Evolutionary conservation across 805 yeast genomes (phyloP).

Genomic region (Kluyveromyces wickerhamii): DNA sequence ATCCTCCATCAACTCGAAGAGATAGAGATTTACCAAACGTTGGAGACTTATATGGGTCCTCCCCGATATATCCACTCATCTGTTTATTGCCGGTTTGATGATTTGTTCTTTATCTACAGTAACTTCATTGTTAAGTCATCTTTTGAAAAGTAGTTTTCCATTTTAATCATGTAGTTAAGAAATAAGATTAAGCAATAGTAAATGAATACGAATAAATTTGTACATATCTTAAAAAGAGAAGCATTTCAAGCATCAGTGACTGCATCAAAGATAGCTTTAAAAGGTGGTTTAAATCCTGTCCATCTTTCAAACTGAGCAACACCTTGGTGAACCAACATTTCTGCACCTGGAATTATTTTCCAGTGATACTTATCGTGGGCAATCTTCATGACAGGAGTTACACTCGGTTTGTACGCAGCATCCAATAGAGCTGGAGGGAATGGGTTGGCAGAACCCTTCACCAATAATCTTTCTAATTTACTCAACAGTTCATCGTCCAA

Average conservation of each 20-base stretch:
- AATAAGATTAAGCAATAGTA: too few relatives aligned
- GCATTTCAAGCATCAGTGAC: conserved; percentile 41
- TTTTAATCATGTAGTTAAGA: too few relatives aligned
- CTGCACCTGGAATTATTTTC: conserved; percentile 84
- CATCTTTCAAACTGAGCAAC: conserved; percentile 76
- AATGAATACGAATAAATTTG: too few relatives aligned
- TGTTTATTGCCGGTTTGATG: background rate
- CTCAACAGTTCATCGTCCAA: conserved; percentile 44
- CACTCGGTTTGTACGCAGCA: conserved; percentile 88
- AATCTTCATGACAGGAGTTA: conserved; percentile 77
- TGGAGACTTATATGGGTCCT: conserved; percentile 36
- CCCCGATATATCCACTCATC: conserved; percentile 13
- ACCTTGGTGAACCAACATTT: conserved; percentile 92
- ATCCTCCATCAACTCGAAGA: conserved; percentile 81
- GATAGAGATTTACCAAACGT: conserved; percentile 80
- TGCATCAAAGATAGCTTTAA: conserved; percentile 51
- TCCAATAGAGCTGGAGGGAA: conserved; percentile 60
- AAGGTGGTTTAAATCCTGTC: conserved; percentile 62
- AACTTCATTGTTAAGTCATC: background rate
- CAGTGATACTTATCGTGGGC: conserved; percentile 59
- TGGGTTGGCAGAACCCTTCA: conserved; percentile 33
- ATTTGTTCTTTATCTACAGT: background rate
- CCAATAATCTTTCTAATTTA: conserved; percentile 41
- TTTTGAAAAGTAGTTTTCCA: too few relatives aligned
- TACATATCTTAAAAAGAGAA: too few relatives aligned